These are phyloP conservation scores for Verticillium klebahnii DNA, from an alignment of 2,329 filamentous ascomycete genomes.

Conservation along the genomic window DNA sequence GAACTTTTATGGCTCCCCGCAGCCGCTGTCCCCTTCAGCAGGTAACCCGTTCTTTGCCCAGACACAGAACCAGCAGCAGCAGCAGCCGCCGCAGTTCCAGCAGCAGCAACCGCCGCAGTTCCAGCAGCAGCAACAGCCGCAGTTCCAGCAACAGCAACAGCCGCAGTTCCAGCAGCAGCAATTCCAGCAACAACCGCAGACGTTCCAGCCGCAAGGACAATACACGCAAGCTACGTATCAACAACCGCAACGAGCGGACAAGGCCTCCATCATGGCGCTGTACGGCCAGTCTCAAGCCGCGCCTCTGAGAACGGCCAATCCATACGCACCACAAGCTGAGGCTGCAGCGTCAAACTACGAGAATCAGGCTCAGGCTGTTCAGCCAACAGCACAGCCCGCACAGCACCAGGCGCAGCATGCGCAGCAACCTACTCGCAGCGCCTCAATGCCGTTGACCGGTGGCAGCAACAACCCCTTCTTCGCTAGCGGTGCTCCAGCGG, in stretches of 20 bases:
- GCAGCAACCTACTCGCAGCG: conserved; percentile 16
- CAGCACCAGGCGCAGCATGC: conserved; percentile 18
- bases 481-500: conserved; percentile 21
- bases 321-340: background rate
- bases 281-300: conserved; percentile 59
- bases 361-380: conserved; percentile 20
- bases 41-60: conserved; percentile 27
- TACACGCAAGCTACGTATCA: conserved; percentile 15
- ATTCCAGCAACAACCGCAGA: conserved; percentile 16
- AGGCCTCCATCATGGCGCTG: conserved; percentile 70
- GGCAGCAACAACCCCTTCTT: conserved; percentile 57
- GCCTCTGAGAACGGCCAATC: conserved; percentile 26
- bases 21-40: conserved; percentile 15
- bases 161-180: conserved; percentile 15
- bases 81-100: conserved; percentile 16
- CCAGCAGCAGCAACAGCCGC: conserved; percentile 16
- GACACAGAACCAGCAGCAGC: conserved; percentile 20
- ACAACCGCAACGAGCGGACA: conserved; percentile 54
- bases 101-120: conserved; percentile 17
- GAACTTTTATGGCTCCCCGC: conserved; percentile 29
- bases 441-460: conserved; percentile 27
- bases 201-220: conserved; percentile 16
- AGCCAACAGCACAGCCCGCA: conserved; percentile 10
- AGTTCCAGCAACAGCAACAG: conserved; percentile 19
- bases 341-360: conserved; percentile 6